Evolutionary conservation across 306 rosid genomes (phyloP).

Genomic region (Trifolium repens): DNA sequence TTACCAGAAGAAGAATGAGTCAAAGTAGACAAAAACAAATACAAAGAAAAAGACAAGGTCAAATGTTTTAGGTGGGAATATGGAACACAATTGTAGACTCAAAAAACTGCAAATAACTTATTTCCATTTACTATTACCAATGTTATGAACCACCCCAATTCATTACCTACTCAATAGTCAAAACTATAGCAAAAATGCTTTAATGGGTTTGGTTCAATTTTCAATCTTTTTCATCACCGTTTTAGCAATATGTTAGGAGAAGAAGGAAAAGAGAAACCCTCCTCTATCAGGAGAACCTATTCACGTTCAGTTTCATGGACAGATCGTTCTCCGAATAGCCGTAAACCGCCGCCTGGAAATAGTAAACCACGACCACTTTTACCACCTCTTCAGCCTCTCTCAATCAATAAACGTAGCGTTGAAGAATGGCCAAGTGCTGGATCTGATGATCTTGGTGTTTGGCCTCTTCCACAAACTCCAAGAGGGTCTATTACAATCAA

Average conservation of each 20-base stretch:
- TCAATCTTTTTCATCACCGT: constrained; percentile 33
- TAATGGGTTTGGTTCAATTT: constrained; percentile 52
- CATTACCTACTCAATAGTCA: constrained; percentile 15
- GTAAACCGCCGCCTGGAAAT: constrained; percentile 51
- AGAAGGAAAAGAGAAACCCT: constrained; percentile 43
- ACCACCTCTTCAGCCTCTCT: constrained; percentile 87
- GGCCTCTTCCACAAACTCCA: constrained; percentile 90
- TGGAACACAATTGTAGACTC: constrained; percentile 41
- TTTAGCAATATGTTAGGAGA: constrained; percentile 58
- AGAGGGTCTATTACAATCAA: constrained; percentile 50
- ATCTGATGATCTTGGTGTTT: constrained; percentile 86
- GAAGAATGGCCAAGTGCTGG: constrained; percentile 93
- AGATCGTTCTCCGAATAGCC: constrained; percentile 70
- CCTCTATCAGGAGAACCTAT: constrained; percentile 40
- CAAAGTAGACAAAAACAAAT: constrained; percentile 35
- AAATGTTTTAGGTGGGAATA: constrained; percentile 77
- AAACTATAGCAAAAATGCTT: constrained; percentile 29
- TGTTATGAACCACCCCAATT: not conserved
- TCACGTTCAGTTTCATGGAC: constrained; percentile 89
- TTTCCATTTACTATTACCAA: not conserved
- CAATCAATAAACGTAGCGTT: constrained; percentile 57
- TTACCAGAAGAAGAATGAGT: constrained; percentile 37
- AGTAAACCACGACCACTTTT: constrained; percentile 56
- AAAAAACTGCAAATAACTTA: constrained; percentile 33
- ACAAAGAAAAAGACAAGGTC: constrained; percentile 56